phyloP scores from a whole-genome alignment of 352 stramenopile species.

The Globisporangium barbulae region DNA sequence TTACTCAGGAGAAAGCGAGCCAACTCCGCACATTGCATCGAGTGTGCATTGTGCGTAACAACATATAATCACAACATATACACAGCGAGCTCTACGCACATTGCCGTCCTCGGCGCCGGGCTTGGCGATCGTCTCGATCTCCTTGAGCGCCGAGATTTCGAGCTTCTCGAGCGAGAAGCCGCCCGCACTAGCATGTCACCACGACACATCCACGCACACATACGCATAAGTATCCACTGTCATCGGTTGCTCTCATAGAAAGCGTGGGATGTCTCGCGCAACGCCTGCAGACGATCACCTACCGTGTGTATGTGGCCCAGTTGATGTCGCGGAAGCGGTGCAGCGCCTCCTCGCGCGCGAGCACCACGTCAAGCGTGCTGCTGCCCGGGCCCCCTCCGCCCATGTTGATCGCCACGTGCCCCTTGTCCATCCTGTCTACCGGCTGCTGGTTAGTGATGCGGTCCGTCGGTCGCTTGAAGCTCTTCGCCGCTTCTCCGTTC shows the following conservation, averaged over 20 bases:
- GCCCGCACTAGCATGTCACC: slow-evolving; percentile 33
- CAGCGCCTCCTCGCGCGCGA: slow-evolving; percentile 79
- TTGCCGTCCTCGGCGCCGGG: slow-evolving; percentile 52
- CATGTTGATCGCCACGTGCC: slow-evolving; percentile 73
- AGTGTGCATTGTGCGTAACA: no score
- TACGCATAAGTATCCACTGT: neutral
- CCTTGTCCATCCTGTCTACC: slow-evolving; percentile 45
- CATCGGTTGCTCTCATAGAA: neutral
- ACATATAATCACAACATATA: neutral
- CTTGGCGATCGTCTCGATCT: slow-evolving; percentile 78
- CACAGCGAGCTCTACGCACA: slow-evolving; percentile 28
- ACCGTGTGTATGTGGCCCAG: slow-evolving; percentile 88
- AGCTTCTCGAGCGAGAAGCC: slow-evolving; percentile 83
- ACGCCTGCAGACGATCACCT: neutral
- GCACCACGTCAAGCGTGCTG: slow-evolving; percentile 61
- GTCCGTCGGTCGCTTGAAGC: neutral
- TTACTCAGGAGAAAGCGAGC: slow-evolving; percentile 14
- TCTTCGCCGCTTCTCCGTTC: slow-evolving; percentile 2
- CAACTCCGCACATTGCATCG: neutral
- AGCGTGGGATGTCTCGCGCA: neutral
- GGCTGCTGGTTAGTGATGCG: neutral
- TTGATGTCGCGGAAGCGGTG: slow-evolving; percentile 89
- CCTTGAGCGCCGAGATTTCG: slow-evolving; percentile 83
- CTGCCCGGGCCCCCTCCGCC: slow-evolving; percentile 20
- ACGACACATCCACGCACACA: neutral